Conservation (phyloP, 2,329 filamentous ascomycete genomes). For the Purpureocillium takamizusanense region DNA sequence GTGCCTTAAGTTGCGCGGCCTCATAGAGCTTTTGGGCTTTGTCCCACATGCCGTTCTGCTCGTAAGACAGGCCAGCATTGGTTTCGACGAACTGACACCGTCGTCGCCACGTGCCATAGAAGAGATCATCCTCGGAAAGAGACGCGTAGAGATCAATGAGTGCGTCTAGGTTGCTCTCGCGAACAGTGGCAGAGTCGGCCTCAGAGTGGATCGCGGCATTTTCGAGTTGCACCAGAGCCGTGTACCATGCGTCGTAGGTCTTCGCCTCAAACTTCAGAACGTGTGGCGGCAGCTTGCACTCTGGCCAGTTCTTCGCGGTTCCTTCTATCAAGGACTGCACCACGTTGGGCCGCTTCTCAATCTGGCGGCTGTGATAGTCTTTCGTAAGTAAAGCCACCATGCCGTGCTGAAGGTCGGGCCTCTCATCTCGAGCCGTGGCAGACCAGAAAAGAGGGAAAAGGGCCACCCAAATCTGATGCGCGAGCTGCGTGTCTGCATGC, state of each 20-base stretch:
- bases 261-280: conserved; percentile 92
- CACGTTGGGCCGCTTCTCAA: conserved; percentile 92
- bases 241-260: conserved; percentile 96
- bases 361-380: conserved; percentile 88
- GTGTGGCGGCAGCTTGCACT: conserved; percentile 89
- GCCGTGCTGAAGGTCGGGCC: conserved; percentile 80
- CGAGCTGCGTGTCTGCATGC: conserved; percentile 73
- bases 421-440: conserved; percentile 76
- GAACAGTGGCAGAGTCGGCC: conserved; percentile 72
- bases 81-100: conserved; percentile 96
- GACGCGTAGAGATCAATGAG: conserved; percentile 87
- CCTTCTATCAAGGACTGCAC: conserved; percentile 87
- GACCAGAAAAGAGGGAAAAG: conserved; percentile 95
- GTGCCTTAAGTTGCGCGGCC: conserved; percentile 90
- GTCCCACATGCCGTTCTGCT: conserved; percentile 99
- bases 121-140: conserved; percentile 90
- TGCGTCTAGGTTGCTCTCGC: conserved; percentile 93
- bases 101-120: conserved; percentile 93
- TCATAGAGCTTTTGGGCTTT: conserved; percentile 97
- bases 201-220: conserved; percentile 78
- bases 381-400: conserved; percentile 87
- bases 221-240: conserved; percentile 83
- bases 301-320: conserved; percentile 72
- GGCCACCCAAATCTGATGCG: conserved; percentile 82
- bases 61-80: conserved; percentile 92